Evolutionary conservation across 148 eudicot species (phyloP).

Genomic region (Chenopodium berlandieri): DNA sequence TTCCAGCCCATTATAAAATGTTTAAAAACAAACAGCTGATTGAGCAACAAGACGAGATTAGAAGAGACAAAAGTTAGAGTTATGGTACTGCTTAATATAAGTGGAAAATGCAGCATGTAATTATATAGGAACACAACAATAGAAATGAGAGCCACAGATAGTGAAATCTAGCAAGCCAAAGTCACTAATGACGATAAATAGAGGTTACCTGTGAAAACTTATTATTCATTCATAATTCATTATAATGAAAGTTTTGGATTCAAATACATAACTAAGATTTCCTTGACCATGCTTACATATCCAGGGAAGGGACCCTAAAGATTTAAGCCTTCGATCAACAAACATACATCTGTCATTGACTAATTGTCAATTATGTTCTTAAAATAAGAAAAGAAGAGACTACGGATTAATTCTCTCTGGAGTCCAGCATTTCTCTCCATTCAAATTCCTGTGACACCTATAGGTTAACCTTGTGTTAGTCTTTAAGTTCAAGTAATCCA

Average conservation of each 20-base stretch:
- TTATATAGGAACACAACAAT: neutral
- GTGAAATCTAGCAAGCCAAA: neutral
- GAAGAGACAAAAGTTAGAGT: too few species aligned
- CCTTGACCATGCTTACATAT: neutral
- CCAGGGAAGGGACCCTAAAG: neutral
- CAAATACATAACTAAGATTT: neutral
- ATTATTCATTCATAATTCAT: neutral
- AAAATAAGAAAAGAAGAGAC: slow-evolving; percentile 3
- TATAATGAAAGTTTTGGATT: neutral
- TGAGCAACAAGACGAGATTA: too few species aligned
- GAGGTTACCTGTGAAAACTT: neutral
- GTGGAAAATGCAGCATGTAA: neutral
- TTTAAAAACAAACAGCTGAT: too few species aligned
- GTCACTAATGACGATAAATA: neutral
- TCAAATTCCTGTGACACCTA: slow-evolving; percentile 28
- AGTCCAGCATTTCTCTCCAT: slow-evolving; percentile 56
- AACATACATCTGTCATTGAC: slow-evolving; percentile 3
- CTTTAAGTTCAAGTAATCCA: slow-evolving; percentile 86
- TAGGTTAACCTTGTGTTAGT: slow-evolving; percentile 49
- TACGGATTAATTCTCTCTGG: slow-evolving; percentile 55
- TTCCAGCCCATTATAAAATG: too few species aligned
- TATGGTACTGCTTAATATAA: neutral
- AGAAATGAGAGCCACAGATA: neutral
- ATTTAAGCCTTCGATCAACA: neutral
- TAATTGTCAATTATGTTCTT: slow-evolving; percentile 17